Percentiles rank a stretch among this genome's conserved stretches.
Evolutionary conservation across 2,329 filamentous ascomycete species (phyloP).

Genomic region (Ceratocystis smalleyi): DNA sequence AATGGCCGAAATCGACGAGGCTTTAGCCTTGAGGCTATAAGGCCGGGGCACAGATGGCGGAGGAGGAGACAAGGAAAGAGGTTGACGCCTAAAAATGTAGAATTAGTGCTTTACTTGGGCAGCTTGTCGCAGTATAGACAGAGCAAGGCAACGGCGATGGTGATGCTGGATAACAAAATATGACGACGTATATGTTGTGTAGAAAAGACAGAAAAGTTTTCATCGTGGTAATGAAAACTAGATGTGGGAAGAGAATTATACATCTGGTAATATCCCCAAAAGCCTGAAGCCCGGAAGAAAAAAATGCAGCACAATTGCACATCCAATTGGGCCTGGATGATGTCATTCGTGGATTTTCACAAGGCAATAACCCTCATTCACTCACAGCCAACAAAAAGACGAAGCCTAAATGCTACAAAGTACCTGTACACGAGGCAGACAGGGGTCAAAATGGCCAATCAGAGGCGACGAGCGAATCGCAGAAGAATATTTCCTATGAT

Average conservation of each 20-base stretch:
- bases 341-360: background rate
- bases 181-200: background rate
- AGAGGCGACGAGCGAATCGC: background rate
- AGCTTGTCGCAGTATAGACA: no score
- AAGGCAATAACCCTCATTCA: background rate
- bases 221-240: background rate
- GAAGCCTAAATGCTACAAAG: background rate
- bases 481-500: background rate
- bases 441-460: background rate
- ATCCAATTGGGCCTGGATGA: background rate
- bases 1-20: no score
- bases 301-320: background rate
- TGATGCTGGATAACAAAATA: background rate
- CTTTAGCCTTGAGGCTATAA: no score
- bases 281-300: background rate
- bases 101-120: no score
- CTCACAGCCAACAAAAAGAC: background rate
- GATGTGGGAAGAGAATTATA: background rate
- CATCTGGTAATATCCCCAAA: background rate
- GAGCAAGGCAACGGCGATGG: background rate
- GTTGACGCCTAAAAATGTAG: background rate
- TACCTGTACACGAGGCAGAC: background rate
- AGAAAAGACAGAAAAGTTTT: background rate
- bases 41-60: no score
- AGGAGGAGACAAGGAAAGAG: background rate